Base-by-base conservation (phyloP, 148 eudicot species). In the Bassia scoparia region DNA sequence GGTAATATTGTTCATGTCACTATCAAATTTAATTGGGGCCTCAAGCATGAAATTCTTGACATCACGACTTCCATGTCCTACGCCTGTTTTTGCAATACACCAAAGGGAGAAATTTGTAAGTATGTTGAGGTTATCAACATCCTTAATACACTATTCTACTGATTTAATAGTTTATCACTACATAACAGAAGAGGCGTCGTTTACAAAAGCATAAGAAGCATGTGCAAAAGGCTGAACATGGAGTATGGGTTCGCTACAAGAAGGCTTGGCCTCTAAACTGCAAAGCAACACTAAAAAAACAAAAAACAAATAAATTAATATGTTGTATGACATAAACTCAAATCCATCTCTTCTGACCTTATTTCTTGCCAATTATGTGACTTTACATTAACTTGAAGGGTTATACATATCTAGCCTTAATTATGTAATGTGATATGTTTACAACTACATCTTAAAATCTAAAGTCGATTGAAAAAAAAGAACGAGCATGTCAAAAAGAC, bases 11-110 rank as follows among this genome's bases (percentile, higher is more conserved):
- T 81, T n/a, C 82, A 18, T 50, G 44, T 27, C 84, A 60, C 43
- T 60, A 59, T 72, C 72, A 23, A 86, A 63, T n/a, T 58, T 69
- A 41, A 86, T 63, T 21, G 78, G 76, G 21, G 65, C 70, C 55
- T 86, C 84, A 24, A 86, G 65, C 16, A 65, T 72, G 74, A 83
- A 82, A 65, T 69, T 76, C 71, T 82, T 77, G 24, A 72, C 70
- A 62, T 73, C 65, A 67, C 80, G 83, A 68, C 61, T 84, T 64
- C 89, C 89, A 73, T 86, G 85, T 56, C 84, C 81, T 41, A 59
- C 63, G 21, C 78, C 89, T 84, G 62, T 64, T 33, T n/a, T 29
- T 24, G 58, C 4, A 23, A 24, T 31, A 20, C 5, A 38, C 16
- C 59, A 48, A 46, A 18, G 56, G 31, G 16, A 68, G 30, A 61